phyloP scores from a whole-genome alignment of 129 eudicot species.

The Flaveria linearis region DNA sequence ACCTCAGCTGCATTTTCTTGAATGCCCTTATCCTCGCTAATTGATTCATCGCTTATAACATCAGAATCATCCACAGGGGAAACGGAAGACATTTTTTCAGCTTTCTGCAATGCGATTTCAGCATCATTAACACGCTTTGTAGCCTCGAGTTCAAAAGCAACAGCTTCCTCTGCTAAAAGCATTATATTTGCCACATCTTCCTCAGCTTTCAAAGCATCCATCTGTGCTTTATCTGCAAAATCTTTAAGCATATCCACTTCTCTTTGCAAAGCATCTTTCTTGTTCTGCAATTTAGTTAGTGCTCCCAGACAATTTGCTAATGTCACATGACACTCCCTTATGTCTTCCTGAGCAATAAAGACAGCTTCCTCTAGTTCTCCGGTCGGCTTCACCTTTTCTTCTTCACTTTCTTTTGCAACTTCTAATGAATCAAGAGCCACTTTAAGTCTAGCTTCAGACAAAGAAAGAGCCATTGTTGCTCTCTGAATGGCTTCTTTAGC shows the following conservation, averaged over 20 bases:
- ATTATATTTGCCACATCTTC: slow-evolving; percentile 93
- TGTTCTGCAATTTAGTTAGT: slow-evolving; percentile 58
- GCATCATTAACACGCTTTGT: slow-evolving; percentile 89
- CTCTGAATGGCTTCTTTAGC: slow-evolving; percentile 79
- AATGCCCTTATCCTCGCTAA: slow-evolving; percentile 40
- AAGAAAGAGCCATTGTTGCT: slow-evolving; percentile 81
- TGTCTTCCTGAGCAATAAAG: slow-evolving; percentile 58
- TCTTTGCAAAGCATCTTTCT: slow-evolving; percentile 68
- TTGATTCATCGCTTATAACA: slow-evolving; percentile 46
- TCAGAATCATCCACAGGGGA: slow-evolving; percentile 49
- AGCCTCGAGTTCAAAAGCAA: slow-evolving; percentile 93
- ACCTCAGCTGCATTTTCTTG: slow-evolving; percentile 41
- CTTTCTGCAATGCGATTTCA: slow-evolving; percentile 73
- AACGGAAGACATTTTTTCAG: slow-evolving; percentile 55
- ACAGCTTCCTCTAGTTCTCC: slow-evolving; percentile 63
- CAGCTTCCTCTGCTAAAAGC: slow-evolving; percentile 98
- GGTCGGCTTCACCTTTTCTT: slow-evolving; percentile 38
- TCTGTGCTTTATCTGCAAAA: slow-evolving; percentile 61
- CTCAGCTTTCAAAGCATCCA: slow-evolving; percentile 72
- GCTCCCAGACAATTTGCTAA: slow-evolving; percentile 62
- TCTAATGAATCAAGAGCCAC: slow-evolving; percentile 55
- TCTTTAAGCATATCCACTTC: slow-evolving; percentile 68
- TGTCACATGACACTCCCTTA: slow-evolving; percentile 50
- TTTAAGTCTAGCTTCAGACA: slow-evolving; percentile 78
- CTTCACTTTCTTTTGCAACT: slow-evolving; percentile 49